Evolutionary conservation across 306 rosid species (phyloP), one percentile per base, ranked within the genome.

Genomic region (Prosopis cineraria): DNA sequence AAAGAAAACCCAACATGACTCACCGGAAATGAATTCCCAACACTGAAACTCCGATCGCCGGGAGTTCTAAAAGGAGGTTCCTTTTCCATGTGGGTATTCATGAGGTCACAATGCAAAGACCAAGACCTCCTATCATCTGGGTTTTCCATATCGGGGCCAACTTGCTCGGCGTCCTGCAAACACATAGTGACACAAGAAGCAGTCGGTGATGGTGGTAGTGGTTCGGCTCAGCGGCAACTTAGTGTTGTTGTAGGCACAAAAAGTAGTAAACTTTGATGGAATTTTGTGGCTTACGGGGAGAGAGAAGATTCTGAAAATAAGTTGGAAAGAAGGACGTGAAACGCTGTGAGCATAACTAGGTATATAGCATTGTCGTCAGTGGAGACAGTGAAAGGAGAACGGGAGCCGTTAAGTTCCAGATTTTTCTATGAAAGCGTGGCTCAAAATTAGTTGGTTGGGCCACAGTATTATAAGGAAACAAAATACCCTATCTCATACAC

Each of bases 401-500:
- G 27, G 60, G 78, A 82, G 85, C 58, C 83, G 84, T 80, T 72
- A 77, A 83, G 65, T 77, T 78, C 71, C 79, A 87, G 90, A 88
- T 78, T 88, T 88, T 80, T 92, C 81, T 75, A 68, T 16, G 79
- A 87, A 90, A 86, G 85, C 82, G 88, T 83, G 97, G 97, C 83
- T 84, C 83, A 79, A 79, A 88, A 70, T 81, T 22, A 19, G 84
- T 88, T 83, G 66, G 85, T 82, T 80, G 82, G 81, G 64, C 74
- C 31, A 31, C 59, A 10, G 53, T 12, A 29, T 5, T 27, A 29
- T 1, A 4, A 58, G n/a, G 36, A 27, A 2, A 58, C 19, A 58
- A 27, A 58, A 6, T 29, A 58, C 37, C 34, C 3, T 10, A 5
- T 27, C 27, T 12, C 19, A 25, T 56, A 25, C 34, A 25, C 64